These are phyloP conservation scores for Perilla frutescens DNA, from an alignment of 257 asterid species.

Conservation along the genomic window DNA sequence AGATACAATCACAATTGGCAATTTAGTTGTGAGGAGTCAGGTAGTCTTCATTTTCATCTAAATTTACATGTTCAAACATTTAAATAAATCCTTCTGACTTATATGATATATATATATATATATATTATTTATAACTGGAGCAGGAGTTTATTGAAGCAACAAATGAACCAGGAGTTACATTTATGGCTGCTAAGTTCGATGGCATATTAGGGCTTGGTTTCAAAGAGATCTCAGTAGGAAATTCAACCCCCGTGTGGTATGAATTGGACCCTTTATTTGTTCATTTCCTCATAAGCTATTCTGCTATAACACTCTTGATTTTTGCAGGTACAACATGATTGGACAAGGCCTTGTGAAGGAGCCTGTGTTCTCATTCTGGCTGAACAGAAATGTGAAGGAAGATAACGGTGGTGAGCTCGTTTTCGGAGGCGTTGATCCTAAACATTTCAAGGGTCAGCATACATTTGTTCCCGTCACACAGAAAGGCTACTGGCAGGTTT, in stretches of 20 bases:
- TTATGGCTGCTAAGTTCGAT: slow-evolving; percentile 88
- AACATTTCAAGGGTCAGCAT: slow-evolving; percentile 85
- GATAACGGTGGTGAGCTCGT: slow-evolving; percentile 89
- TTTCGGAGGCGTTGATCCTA: slow-evolving; percentile 89
- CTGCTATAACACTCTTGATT: not conserved
- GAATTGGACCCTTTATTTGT: not conserved
- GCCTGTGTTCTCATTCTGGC: slow-evolving; percentile 94
- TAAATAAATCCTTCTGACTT: not conserved
- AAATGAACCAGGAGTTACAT: slow-evolving; percentile 85
- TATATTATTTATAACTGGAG: not conserved
- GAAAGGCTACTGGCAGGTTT: slow-evolving; percentile 98
- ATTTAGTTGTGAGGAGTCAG: slow-evolving; percentile 71
- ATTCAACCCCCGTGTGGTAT: slow-evolving; percentile 85
- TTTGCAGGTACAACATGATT: slow-evolving; percentile 81
- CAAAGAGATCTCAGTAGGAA: slow-evolving; percentile 88
- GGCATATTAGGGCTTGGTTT: slow-evolving; percentile 97
- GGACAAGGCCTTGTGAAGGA: slow-evolving; percentile 85
- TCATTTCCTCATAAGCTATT: no score
- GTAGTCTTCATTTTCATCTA: slow-evolving; percentile 32
- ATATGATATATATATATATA: not conserved
- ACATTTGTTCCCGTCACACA: slow-evolving; percentile 80
- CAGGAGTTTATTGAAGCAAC: slow-evolving; percentile 96
- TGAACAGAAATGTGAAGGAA: slow-evolving; percentile 66
- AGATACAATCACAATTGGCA: slow-evolving; percentile 73
- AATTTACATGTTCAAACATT: no score